Conservation (phyloP, 2,329 filamentous ascomycete genomes). For the Chrysoporthe cubensis region DNA sequence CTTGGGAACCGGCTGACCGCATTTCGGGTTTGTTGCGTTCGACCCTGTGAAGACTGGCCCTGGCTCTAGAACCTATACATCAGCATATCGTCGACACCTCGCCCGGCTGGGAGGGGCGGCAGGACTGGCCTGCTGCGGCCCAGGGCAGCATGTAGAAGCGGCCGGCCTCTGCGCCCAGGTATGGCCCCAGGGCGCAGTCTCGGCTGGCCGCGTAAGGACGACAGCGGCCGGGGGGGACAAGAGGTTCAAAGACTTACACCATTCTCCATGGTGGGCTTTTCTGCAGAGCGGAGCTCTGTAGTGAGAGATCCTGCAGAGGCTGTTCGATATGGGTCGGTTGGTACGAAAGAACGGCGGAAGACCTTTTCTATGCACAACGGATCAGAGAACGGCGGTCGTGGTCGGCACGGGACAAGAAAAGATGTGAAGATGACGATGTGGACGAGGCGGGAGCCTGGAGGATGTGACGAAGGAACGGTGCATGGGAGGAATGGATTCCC, state of each 20-base stretch:
- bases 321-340: conserved; percentile 9
- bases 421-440: conserved; percentile 9
- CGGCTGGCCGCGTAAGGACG: background rate
- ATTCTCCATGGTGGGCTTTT: conserved; percentile 28
- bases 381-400: background rate
- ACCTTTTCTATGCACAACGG: background rate
- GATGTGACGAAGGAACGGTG: conserved; percentile 17
- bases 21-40: conserved; percentile 20
- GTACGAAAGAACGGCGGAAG: background rate
- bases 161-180: background rate
- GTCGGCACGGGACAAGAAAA: background rate
- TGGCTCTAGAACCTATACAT: conserved; percentile 20
- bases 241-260: conserved; percentile 23
- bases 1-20: conserved; percentile 19
- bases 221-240: background rate
- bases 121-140: background rate
- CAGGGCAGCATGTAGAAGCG: background rate
- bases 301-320: conserved; percentile 13
- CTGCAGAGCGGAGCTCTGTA: conserved; percentile 24
- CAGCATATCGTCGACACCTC: conserved; percentile 13
- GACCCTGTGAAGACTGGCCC: conserved; percentile 23
- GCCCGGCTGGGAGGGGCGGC: background rate
- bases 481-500: conserved; percentile 13
- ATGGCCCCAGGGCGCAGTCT: background rate
- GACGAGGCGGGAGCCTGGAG: conserved; percentile 16